Conservation (phyloP, 139 green algal species). For the Spirogloea muscicola region DNA sequence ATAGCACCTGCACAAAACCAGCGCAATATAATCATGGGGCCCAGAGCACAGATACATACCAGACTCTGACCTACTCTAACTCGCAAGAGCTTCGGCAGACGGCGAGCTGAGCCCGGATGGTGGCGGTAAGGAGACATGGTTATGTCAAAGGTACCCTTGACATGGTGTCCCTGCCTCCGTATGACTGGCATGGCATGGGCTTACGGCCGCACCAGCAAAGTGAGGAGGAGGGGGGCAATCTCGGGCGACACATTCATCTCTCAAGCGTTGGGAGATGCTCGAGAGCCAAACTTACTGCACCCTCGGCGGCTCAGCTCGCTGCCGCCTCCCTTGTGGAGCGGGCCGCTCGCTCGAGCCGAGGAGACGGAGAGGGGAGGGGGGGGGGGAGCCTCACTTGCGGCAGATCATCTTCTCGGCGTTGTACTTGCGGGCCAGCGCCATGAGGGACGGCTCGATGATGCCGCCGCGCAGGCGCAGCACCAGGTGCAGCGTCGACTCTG, state of each 20-base stretch:
- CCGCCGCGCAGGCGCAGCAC: constrained; percentile 93
- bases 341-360: neutral
- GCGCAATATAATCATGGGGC: neutral
- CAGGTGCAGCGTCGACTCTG: constrained; percentile 96
- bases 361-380: neutral
- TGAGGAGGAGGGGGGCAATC: constrained; percentile 2
- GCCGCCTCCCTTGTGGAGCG: neutral
- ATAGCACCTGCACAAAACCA: constrained; percentile 75
- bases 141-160: neutral
- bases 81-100: neutral
- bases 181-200: neutral
- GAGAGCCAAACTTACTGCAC: constrained; percentile 28
- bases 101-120: neutral
- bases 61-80: neutral
- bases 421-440: constrained; percentile 96
- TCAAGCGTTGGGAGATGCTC: neutral
- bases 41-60: neutral
- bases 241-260: constrained; percentile 31
- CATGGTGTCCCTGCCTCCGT: neutral
- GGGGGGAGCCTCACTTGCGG: constrained; percentile 75
- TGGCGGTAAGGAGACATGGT: no score
- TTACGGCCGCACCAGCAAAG: constrained; percentile 4
- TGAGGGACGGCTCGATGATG: constrained; percentile 99
- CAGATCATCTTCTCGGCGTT: constrained; percentile 99
- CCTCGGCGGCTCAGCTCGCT: neutral